phyloP scores from a whole-genome alignment of 495 filamentous ascomycete species.

The Hypoxylon intermedium region DNA sequence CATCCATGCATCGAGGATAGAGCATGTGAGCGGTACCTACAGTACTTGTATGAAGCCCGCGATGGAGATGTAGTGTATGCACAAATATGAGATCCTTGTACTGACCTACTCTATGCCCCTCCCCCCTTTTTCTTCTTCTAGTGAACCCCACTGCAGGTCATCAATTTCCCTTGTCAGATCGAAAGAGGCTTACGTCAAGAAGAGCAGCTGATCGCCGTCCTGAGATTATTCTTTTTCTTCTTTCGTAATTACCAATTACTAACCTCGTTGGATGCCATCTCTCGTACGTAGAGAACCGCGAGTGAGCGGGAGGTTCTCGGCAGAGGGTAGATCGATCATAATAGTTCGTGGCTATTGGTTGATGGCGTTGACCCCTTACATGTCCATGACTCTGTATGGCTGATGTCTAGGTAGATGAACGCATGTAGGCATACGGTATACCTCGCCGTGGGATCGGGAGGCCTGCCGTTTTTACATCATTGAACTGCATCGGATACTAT shows the following conservation, averaged over 20 bases:
- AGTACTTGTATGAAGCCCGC: no score
- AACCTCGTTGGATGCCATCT: constrained; percentile 11
- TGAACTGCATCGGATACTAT: background rate
- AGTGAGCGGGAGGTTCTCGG: constrained; percentile 21
- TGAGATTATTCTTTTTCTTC: constrained; percentile 9
- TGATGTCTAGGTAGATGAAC: background rate
- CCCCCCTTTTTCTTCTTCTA: constrained; percentile 1
- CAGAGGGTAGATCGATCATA: constrained; percentile 22
- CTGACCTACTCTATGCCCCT: background rate
- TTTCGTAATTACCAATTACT: constrained; percentile 11
- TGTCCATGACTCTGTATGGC: constrained; percentile 21
- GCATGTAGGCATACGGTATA: background rate
- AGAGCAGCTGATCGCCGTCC: constrained; percentile 35
- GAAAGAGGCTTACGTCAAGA: constrained; percentile 37
- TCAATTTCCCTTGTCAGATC: constrained; percentile 34
- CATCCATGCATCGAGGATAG: constrained; percentile 34
- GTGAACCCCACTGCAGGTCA: constrained; percentile 33
- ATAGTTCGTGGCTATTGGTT: constrained; percentile 29
- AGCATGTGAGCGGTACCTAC: constrained; percentile 39
- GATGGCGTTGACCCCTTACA: constrained; percentile 35
- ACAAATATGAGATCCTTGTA: constrained; percentile 26
- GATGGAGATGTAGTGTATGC: no score
- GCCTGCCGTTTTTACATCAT: background rate
- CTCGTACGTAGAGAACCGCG: background rate
- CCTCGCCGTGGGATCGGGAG: background rate